Conservation (phyloP, 257 asterid species). For the Nicotiana obtusifolia region DNA sequence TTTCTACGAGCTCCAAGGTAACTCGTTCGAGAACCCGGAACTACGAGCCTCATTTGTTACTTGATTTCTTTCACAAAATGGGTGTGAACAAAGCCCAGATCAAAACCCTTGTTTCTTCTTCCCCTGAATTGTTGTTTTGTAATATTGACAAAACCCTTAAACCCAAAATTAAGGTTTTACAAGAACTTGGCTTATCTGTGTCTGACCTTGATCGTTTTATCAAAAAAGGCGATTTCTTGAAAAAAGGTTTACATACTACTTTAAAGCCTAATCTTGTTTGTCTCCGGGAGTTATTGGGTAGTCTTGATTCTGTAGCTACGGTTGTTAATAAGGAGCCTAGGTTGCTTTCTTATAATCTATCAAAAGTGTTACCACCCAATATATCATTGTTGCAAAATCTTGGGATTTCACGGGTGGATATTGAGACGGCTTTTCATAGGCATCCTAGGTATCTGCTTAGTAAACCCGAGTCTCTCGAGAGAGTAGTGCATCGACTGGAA, state of each 20-base stretch:
- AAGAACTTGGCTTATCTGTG: conserved; percentile 16
- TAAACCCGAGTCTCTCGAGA: neutral
- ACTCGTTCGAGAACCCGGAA: neutral
- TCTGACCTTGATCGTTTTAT: neutral
- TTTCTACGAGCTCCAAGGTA: neutral
- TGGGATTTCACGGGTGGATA: neutral
- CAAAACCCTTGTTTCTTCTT: neutral
- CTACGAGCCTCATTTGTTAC: conserved; percentile 9
- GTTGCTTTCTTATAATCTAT: neutral
- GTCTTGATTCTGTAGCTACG: neutral
- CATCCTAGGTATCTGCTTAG: neutral
- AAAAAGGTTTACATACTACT: neutral
- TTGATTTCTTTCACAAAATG: neutral
- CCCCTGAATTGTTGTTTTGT: conserved; percentile 8
- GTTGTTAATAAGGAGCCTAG: neutral
- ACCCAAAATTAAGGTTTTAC: conserved; percentile 12
- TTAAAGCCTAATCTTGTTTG: conserved; percentile 6
- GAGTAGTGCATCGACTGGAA: conserved; percentile 4
- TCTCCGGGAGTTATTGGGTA: conserved; percentile 12
- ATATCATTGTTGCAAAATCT: neutral
- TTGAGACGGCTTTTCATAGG: neutral
- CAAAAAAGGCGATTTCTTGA: neutral
- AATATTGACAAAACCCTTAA: conserved; percentile 14
- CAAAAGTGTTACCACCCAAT: neutral
- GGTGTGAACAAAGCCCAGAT: conserved; percentile 15